Evolutionary conservation across 2,329 filamentous ascomycete species (phyloP).

Genomic region (Hypomyces perniciosus): DNA sequence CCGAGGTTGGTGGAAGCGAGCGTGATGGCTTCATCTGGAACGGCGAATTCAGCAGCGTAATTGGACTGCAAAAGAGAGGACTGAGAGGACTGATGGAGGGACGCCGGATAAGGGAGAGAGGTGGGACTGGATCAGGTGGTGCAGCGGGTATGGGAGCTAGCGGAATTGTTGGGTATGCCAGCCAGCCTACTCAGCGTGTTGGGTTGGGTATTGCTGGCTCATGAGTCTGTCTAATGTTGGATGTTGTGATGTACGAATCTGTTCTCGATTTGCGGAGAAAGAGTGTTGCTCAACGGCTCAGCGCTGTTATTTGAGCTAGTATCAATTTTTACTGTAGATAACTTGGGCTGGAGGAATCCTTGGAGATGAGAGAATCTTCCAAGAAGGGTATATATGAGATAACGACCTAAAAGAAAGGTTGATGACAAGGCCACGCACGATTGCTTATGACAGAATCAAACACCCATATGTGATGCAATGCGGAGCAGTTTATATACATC

Average conservation of each 20-base stretch:
- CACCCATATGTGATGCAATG: no score
- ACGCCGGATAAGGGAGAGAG: conserved; percentile 71
- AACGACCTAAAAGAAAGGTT: conserved; percentile 5
- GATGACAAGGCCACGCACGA: conserved; percentile 3
- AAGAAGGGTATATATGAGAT: conserved; percentile 8
- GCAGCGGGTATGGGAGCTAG: conserved; percentile 17
- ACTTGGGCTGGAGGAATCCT: not conserved
- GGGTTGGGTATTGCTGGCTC: conserved; percentile 50
- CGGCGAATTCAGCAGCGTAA: conserved; percentile 78
- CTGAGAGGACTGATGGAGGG: conserved; percentile 93
- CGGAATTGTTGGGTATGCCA: conserved; percentile 12
- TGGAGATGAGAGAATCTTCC: conserved; percentile 10
- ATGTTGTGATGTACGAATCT: not conserved
- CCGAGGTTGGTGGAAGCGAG: conserved; percentile 45
- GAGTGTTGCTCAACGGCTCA: not conserved
- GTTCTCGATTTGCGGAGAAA: not conserved
- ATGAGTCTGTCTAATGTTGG: conserved; percentile 16
- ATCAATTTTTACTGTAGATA: conserved; percentile 11
- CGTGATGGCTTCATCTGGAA: conserved; percentile 60
- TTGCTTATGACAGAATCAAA: not conserved
- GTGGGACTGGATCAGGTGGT: conserved; percentile 35
- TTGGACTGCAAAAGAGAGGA: conserved; percentile 91
- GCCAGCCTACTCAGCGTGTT: conserved; percentile 32
- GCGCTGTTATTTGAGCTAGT: conserved; percentile 5
- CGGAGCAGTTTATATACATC: no score